Evolutionary conservation across 2,329 filamentous ascomycete genomes (phyloP).

Genomic region (Triangularia setosa): DNA sequence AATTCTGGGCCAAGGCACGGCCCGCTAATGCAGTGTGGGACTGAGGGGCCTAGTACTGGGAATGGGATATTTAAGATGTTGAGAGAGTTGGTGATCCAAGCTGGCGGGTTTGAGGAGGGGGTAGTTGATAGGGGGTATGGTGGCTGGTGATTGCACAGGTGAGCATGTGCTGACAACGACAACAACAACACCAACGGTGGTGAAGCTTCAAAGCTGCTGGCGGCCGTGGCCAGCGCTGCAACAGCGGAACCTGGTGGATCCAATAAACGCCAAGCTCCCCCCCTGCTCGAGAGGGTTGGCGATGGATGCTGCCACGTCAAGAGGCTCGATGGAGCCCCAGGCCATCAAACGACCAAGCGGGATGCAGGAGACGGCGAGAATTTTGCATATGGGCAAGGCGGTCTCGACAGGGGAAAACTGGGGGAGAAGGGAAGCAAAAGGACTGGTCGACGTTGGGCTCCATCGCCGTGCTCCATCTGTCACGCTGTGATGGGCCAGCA

Average conservation of each 20-base stretch:
- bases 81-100: conserved; percentile 17
- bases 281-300: conserved; percentile 22
- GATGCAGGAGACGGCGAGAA: conserved; percentile 13
- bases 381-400: conserved; percentile 17
- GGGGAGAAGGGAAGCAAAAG: neutral
- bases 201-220: neutral
- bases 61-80: neutral
- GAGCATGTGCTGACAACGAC: neutral
- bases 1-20: conserved; percentile 22
- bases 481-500: conserved; percentile 18
- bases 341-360: conserved; percentile 6
- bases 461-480: conserved; percentile 18
- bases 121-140: neutral
- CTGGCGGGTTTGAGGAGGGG: neutral
- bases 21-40: conserved; percentile 19
- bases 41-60: conserved; percentile 2
- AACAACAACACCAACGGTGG: neutral
- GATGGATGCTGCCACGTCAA: conserved; percentile 27
- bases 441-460: conserved; percentile 16
- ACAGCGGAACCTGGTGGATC: neutral
- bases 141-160: neutral
- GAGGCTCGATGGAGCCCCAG: conserved; percentile 16
- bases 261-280: neutral
- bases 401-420: neutral
- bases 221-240: neutral